Evolutionary conservation across 2,329 filamentous ascomycete genomes (phyloP).

Genomic region (Chrysoporthe cubensis): DNA sequence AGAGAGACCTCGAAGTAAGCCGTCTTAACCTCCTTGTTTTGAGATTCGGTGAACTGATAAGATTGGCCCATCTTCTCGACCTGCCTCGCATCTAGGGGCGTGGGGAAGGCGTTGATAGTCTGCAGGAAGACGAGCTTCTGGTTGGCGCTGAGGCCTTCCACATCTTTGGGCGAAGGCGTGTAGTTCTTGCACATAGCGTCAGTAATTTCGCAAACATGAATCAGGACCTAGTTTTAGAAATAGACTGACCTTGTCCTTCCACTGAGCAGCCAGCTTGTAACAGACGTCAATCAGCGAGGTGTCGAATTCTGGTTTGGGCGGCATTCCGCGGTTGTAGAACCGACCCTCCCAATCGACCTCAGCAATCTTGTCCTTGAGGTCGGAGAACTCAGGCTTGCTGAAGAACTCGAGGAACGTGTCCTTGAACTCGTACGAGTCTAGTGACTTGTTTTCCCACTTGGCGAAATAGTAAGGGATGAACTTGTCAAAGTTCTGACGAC

Average conservation of each 20-base stretch:
- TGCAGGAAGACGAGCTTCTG: slow-evolving; percentile 90
- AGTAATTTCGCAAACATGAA: background rate
- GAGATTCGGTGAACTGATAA: slow-evolving; percentile 74
- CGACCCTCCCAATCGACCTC: slow-evolving; percentile 86
- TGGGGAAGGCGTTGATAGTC: slow-evolving; percentile 68
- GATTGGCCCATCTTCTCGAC: slow-evolving; percentile 73
- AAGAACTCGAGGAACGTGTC: slow-evolving; percentile 87
- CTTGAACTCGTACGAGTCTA: slow-evolving; percentile 96
- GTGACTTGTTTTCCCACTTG: slow-evolving; percentile 80
- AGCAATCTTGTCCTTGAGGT: slow-evolving; percentile 66
- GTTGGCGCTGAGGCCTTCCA: slow-evolving; percentile 77
- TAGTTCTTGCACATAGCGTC: slow-evolving; percentile 50
- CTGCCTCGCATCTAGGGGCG: slow-evolving; percentile 65
- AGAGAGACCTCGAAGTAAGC: slow-evolving; percentile 83
- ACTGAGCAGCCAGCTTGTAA: slow-evolving; percentile 80
- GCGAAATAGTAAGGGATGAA: slow-evolving; percentile 97
- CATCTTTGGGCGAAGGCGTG: slow-evolving; percentile 68
- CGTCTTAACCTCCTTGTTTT: slow-evolving; percentile 84
- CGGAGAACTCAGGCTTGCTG: slow-evolving; percentile 62
- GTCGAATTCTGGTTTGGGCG: slow-evolving; percentile 89
- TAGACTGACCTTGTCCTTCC: slow-evolving; percentile 63
- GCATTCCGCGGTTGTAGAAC: slow-evolving; percentile 87
- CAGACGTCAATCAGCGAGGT: slow-evolving; percentile 84
- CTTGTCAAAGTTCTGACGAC: slow-evolving; percentile 85
- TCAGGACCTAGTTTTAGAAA: no score